A percentile compares a stretch with the other conserved stretches of the same genome.
phyloP scores from a whole-genome alignment of 495 filamentous ascomycete species.

The Aspergillus steynii region DNA sequence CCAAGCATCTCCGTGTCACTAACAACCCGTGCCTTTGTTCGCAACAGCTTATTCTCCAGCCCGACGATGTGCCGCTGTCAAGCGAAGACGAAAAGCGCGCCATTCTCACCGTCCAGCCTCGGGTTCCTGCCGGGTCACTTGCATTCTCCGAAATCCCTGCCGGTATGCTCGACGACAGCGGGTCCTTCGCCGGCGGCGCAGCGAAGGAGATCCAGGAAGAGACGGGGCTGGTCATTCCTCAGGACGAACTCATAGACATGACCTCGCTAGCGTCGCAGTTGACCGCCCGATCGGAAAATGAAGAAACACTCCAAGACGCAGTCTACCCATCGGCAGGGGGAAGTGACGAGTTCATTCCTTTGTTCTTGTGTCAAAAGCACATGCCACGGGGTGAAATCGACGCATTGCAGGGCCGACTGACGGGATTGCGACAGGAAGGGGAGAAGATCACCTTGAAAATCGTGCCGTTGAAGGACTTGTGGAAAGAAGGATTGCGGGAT shows the following conservation, averaged over 20 bases:
- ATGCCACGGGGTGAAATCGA: conserved; percentile 63
- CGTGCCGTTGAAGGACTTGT: conserved; percentile 69
- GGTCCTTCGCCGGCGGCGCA: conserved; percentile 73
- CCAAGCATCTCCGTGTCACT: not conserved
- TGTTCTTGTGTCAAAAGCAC: conserved; percentile 73
- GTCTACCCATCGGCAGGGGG: conserved; percentile 79
- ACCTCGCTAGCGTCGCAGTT: conserved; percentile 55
- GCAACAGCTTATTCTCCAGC: conserved; percentile 62
- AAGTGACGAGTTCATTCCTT: conserved; percentile 80
- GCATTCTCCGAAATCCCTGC: conserved; percentile 80
- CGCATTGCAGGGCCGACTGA: conserved; percentile 72
- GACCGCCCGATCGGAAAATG: conserved; percentile 20
- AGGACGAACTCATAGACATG: conserved; percentile 67
- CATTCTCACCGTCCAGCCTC: conserved; percentile 79
- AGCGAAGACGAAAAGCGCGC: conserved; percentile 60
- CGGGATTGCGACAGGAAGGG: conserved; percentile 72
- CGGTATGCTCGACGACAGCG: conserved; percentile 82
- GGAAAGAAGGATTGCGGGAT: conserved; percentile 75
- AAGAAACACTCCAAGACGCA: conserved; percentile 56
- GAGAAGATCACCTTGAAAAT: conserved; percentile 84
- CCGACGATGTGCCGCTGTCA: conserved; percentile 56
- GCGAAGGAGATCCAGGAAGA: conserved; percentile 85
- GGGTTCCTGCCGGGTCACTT: conserved; percentile 75
- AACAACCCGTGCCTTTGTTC: not conserved
- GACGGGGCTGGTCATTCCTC: conserved; percentile 61